Conservation (phyloP, 1,139 yeast species). For the Meyerozyma athensensis region DNA sequence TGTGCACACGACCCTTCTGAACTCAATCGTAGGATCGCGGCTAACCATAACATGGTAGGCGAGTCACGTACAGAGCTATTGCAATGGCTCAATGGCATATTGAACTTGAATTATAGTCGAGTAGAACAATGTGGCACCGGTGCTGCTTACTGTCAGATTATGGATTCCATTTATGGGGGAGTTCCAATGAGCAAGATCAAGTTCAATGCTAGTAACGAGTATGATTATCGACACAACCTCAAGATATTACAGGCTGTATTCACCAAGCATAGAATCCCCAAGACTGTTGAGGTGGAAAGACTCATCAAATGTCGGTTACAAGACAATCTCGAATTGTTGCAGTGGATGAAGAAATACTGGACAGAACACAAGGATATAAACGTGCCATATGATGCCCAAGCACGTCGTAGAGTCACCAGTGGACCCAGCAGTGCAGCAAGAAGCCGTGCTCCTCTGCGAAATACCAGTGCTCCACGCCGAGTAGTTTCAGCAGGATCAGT, state of each 20-base stretch:
- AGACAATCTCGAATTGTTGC: conserved; percentile 89
- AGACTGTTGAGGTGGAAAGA: conserved; percentile 75
- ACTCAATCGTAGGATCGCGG: conserved; percentile 1
- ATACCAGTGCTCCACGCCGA: conserved; percentile 7
- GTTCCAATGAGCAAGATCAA: conserved; percentile 74
- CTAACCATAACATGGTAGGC: conserved; percentile 32
- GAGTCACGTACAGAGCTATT: conserved; percentile 81
- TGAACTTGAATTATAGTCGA: conserved; percentile 62
- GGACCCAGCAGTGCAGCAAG: conserved; percentile 4
- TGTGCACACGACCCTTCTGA: background rate
- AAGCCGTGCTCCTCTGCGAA: background rate
- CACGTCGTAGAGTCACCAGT: conserved; percentile 18
- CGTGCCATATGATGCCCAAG: conserved; percentile 60
- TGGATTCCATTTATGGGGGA: conserved; percentile 80
- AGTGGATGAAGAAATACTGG: conserved; percentile 89
- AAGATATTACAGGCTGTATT: conserved; percentile 80
- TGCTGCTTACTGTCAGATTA: conserved; percentile 87
- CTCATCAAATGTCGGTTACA: conserved; percentile 86
- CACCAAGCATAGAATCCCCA: conserved; percentile 63
- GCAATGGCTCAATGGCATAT: conserved; percentile 75
- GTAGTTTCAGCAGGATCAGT: conserved; percentile 10
- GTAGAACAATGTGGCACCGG: conserved; percentile 96
- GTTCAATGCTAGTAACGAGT: conserved; percentile 62
- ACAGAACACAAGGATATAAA: conserved; percentile 60
- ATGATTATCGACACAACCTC: conserved; percentile 75